Base-by-base conservation (phyloP, 2,329 filamentous ascomycete genomes). In the Teratosphaeria epicoccoides region DNA sequence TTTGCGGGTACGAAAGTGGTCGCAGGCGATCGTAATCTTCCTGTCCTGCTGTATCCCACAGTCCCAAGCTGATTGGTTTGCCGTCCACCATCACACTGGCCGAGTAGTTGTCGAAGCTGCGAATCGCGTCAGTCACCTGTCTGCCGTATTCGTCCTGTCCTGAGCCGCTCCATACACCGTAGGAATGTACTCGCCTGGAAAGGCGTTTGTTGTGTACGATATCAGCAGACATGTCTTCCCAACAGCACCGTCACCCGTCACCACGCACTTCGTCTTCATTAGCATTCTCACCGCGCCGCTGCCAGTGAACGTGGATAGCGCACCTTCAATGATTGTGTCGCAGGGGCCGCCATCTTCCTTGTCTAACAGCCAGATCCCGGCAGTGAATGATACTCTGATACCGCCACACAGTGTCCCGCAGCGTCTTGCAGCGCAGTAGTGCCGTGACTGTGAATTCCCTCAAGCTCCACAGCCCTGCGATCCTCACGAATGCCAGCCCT, bases 191-290 rank as follows among this genome's bases (percentile, higher is more conserved):
- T 98, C 93, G 72, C 93, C 93, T n/a, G 93, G 93, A 71, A 98
- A 98, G 60, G 93, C 93, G 76, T 97, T 98, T 58, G 93, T 98
- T 58, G 93, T 97, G 76, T 98, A 98, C 49, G 91, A 97, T 70
- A 98, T 98, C 65, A 98, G 84, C 55, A 98, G 84, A 78, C 93
- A 98, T 79, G 93, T 98, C 91, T 96, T 98, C 73, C 93, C 93
- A 65, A 98, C 93, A 70, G 93, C 93, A 87, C 93, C 93, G 73
- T 98, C 93, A 76, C 93, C 93, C 58, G 93, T 97, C 68, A 98
- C 93, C 70, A 98, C 93, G 72, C 93, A 98, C 60, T 65, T 48
- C 51, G 52, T 45, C 22, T n/a, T 24, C 44, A 17, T 46, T 46
- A 49, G 28, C 26, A 26, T 10, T 29, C 25, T 17, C 52, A 57